Conservation (phyloP, 306 rosid species). For the Vachellia collinsii region DNA sequence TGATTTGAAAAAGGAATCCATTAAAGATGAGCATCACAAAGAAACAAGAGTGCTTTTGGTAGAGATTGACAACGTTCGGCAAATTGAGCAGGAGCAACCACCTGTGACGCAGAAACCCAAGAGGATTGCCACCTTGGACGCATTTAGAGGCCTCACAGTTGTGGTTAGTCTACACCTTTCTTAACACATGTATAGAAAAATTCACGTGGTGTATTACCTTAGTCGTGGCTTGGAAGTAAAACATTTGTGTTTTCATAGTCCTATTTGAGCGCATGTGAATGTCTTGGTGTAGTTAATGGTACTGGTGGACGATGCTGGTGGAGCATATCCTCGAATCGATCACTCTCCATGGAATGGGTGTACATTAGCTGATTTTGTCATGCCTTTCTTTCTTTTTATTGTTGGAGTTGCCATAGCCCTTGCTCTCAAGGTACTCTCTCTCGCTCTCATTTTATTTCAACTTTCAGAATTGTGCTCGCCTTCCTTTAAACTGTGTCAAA, state of each 20-base stretch:
- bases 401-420: conserved; percentile 92
- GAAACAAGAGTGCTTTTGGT: conserved; percentile 4
- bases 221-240: not conserved
- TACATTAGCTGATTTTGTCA: conserved; percentile 85
- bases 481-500: not conserved
- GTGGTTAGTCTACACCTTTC: conserved; percentile 53
- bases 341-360: conserved; percentile 98
- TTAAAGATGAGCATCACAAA: conserved; percentile 22
- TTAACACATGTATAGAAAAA: not conserved
- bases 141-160: conserved; percentile 89
- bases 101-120: conserved; percentile 56
- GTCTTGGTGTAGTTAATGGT: conserved; percentile 62
- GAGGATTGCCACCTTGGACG: conserved; percentile 86
- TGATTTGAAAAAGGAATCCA: not conserved
- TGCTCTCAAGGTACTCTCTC: conserved; percentile 66
- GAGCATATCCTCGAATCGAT: conserved; percentile 72
- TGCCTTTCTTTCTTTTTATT: conserved; percentile 96
- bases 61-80: not conserved
- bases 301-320: conserved; percentile 90
- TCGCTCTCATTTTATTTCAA: not conserved
- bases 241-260: not conserved
- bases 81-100: conserved; percentile 13
- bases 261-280: not conserved
- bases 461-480: not conserved
- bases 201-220: not conserved